Conservation (phyloP, 2,329 filamentous ascomycete species). For the Fusarium sp. region DNA sequence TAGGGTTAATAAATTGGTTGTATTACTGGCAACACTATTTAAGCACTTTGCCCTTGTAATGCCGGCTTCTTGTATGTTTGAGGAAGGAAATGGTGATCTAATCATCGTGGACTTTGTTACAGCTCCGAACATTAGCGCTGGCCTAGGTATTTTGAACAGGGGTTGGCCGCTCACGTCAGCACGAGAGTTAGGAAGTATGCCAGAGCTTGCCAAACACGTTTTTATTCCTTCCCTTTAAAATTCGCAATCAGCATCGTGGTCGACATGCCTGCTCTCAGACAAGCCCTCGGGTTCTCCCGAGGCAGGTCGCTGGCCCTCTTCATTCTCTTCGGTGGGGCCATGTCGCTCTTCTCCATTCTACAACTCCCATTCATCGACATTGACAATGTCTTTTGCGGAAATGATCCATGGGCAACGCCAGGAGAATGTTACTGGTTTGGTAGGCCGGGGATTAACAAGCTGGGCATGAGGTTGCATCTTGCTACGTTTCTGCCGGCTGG, state of each 20-base stretch:
- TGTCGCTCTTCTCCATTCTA: slow-evolving; percentile 14
- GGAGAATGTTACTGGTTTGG: slow-evolving; percentile 21
- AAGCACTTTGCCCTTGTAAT: too few relatives aligned
- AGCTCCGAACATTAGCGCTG: too few relatives aligned
- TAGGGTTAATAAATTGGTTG: too few relatives aligned
- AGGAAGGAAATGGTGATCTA: too few relatives aligned
- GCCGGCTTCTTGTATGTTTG: too few relatives aligned
- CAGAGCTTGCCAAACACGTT: neutral
- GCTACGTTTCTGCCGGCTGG: slow-evolving; percentile 14
- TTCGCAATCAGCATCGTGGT: neutral
- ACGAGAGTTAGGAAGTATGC: neutral
- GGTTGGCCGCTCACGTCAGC: neutral
- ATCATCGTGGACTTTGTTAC: too few relatives aligned
- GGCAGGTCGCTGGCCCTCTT: neutral
- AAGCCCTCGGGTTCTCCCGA: slow-evolving; percentile 5
- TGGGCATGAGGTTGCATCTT: slow-evolving; percentile 9
- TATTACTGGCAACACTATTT: too few relatives aligned
- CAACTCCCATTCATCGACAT: slow-evolving; percentile 14
- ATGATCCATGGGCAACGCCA: neutral
- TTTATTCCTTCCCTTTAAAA: neutral
- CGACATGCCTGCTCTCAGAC: neutral
- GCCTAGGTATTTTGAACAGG: too few relatives aligned
- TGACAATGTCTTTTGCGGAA: slow-evolving; percentile 13
- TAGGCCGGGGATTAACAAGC: slow-evolving; percentile 7
- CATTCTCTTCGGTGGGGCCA: neutral